These are phyloP conservation scores for Aspergillus sp. DNA, from an alignment of 2,329 filamentous ascomycete genomes.

Conservation along the genomic window DNA sequence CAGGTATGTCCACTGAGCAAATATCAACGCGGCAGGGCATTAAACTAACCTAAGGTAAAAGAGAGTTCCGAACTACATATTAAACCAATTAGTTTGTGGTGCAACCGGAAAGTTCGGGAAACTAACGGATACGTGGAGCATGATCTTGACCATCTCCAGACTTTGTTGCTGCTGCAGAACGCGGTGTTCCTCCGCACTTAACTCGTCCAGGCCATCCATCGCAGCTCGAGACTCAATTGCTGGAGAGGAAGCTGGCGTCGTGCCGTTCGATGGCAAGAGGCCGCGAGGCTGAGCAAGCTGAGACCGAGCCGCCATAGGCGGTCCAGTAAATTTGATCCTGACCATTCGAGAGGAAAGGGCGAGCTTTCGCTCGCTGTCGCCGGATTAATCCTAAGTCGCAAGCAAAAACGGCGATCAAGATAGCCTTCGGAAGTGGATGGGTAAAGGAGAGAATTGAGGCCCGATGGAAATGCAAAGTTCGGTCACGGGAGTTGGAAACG, in stretches of 20 bases:
- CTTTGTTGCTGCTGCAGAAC: conserved; percentile 44
- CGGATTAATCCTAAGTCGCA: not conserved
- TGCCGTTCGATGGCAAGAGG: conserved; percentile 5
- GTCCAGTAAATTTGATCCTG: conserved; percentile 26
- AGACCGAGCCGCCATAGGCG: conserved; percentile 18
- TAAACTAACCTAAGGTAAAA: conserved; percentile 35
- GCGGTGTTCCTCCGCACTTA: conserved; percentile 13
- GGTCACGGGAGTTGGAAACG: conserved; percentile 17
- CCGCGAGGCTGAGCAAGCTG: conserved; percentile 14
- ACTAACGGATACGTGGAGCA: conserved; percentile 49
- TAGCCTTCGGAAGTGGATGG: not conserved
- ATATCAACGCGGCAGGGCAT: not conserved
- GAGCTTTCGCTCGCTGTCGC: not conserved
- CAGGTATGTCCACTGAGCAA: conserved; percentile 8
- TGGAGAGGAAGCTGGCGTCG: conserved; percentile 3
- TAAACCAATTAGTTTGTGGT: conserved; percentile 1
- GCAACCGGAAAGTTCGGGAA: not conserved
- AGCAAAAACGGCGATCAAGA: not conserved
- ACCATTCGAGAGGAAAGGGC: conserved; percentile 16
- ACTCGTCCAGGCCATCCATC: conserved; percentile 8
- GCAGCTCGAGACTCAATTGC: conserved; percentile 17
- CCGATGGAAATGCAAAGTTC: conserved; percentile 10
- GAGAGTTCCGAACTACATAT: conserved; percentile 32
- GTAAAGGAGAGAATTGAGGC: not conserved
- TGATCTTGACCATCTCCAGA: conserved; percentile 48